Conservation (phyloP, 805 yeast genomes). For the Lachancea nothofagi region DNA sequence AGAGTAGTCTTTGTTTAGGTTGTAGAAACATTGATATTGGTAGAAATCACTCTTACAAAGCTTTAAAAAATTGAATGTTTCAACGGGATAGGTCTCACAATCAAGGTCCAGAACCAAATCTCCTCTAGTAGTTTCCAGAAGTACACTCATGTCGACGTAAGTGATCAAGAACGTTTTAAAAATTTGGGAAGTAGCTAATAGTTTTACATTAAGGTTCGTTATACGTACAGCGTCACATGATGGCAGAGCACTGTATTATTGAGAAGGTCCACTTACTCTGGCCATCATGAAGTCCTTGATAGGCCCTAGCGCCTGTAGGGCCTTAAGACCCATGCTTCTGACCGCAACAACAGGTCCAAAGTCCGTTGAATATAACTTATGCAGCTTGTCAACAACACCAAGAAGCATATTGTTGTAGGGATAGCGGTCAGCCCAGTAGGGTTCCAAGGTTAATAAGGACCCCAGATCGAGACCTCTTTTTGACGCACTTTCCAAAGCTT, state of each 20-base stretch:
- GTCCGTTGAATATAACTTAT: conserved; percentile 76
- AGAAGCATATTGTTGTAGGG: conserved; percentile 72
- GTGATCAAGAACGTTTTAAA: not conserved
- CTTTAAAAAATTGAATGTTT: conserved; percentile 45
- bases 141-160: conserved; percentile 34
- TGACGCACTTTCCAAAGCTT: conserved; percentile 63
- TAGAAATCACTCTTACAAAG: conserved; percentile 49
- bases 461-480: conserved; percentile 88
- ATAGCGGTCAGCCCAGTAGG: conserved; percentile 79
- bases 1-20: conserved; percentile 36
- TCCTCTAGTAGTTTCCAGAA: conserved; percentile 39
- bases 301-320: conserved; percentile 56
- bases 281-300: conserved; percentile 67
- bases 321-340: conserved; percentile 70
- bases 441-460: conserved; percentile 69
- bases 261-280: conserved; percentile 39
- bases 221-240: no score
- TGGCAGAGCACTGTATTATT: not conserved
- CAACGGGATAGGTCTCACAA: conserved; percentile 33
- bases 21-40: conserved; percentile 46
- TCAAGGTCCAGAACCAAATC: conserved; percentile 47
- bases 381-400: conserved; percentile 88
- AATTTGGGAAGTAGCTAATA: no score
- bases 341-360: conserved; percentile 66
- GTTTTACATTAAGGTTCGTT: no score